phyloP scores from a whole-genome alignment of 139 green algal species.

The Closterium sp. region DNA sequence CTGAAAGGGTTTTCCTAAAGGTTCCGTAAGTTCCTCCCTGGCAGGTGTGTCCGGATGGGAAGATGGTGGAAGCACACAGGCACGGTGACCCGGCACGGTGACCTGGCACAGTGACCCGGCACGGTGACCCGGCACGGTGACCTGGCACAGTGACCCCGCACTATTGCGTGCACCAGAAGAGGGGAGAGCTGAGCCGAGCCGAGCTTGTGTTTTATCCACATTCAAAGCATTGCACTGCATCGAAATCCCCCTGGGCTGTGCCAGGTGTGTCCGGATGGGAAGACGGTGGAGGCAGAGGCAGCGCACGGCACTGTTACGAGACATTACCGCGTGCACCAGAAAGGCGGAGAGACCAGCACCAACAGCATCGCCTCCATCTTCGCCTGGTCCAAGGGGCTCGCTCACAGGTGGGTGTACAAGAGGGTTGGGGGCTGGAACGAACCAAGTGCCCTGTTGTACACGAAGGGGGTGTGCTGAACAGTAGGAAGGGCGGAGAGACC shows the following conservation, averaged over 20 bases:
- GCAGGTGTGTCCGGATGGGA: constrained; percentile 85
- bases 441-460: neutral
- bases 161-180: constrained; percentile 92
- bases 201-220: too few species aligned
- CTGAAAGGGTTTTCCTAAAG: too few species aligned
- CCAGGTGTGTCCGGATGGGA: constrained; percentile 71
- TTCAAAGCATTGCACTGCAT: too few species aligned
- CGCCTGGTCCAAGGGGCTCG: constrained; percentile 88
- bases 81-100: too few species aligned
- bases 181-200: too few species aligned
- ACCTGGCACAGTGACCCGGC: too few species aligned
- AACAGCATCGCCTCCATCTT: constrained; percentile 97
- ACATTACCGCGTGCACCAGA: constrained; percentile 88
- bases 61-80: constrained; percentile 91
- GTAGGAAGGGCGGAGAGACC: constrained; percentile 67
- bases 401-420: constrained; percentile 52
- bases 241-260: too few species aligned
- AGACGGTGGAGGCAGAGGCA: constrained; percentile 90
- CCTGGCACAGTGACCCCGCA: constrained; percentile 89
- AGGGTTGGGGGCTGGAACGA: neutral
- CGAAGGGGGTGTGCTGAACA: neutral
- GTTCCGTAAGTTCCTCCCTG: neutral
- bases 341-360: constrained; percentile 85
- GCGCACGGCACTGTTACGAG: constrained; percentile 87
- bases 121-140: too few species aligned